A percentile compares a stretch with the other conserved stretches of the same genome.
Evolutionary conservation across 345 rosid species (phyloP).

Genomic region (Rhizophora apiculata): DNA sequence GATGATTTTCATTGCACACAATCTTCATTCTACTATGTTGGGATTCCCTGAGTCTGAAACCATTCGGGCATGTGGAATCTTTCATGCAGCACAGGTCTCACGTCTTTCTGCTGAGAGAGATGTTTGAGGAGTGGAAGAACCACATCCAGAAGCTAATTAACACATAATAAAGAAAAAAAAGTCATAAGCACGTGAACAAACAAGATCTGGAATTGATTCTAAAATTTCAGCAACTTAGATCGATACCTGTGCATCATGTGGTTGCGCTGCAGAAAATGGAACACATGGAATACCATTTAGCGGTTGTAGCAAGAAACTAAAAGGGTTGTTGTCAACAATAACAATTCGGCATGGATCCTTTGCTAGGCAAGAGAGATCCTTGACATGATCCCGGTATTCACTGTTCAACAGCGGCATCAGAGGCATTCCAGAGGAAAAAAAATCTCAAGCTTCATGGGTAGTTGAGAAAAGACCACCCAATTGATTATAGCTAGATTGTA

Average conservation of each 20-base stretch:
- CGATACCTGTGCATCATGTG: constrained; percentile 69
- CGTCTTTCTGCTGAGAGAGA: constrained; percentile 78
- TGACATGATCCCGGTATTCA: constrained; percentile 79
- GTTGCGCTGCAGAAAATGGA: constrained; percentile 84
- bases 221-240: neutral
- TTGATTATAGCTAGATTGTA: no score
- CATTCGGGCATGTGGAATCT: constrained; percentile 93
- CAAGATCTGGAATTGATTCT: neutral
- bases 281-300: constrained; percentile 83
- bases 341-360: constrained; percentile 68
- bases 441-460: neutral
- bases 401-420: constrained; percentile 32
- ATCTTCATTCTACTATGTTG: constrained; percentile 32
- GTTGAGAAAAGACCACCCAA: neutral
- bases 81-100: constrained; percentile 65
- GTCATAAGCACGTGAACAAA: constrained; percentile 9
- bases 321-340: constrained; percentile 93
- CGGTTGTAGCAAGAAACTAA: constrained; percentile 94
- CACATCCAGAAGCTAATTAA: constrained; percentile 75
- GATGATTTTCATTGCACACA: neutral
- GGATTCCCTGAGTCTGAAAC: constrained; percentile 94
- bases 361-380: constrained; percentile 75
- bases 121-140: constrained; percentile 88
- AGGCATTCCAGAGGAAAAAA: neutral
- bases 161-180: constrained; percentile 1